Evolutionary conservation across 805 yeast genomes (phyloP), one percentile per base, ranked within the genome.

Genomic region (Priceomyces castillae): DNA sequence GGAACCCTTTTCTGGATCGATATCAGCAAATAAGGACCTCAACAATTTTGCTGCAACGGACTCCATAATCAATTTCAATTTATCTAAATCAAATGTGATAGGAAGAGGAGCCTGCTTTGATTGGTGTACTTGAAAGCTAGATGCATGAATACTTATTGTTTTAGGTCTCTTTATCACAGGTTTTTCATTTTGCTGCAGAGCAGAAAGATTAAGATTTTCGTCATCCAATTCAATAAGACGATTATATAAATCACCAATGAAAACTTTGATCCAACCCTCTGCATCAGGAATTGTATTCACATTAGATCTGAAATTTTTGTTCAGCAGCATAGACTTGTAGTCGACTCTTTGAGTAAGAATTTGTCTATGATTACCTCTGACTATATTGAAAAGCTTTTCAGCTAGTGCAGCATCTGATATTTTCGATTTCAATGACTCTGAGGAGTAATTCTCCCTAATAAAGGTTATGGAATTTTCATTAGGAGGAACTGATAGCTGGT

Each of bases 311-410:
- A 92, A 83, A 57, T 90, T 88, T 58, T 94, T 94, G 39, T 82
- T 82, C 0, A 97, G 84, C 64, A 82, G 82, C 98, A 94, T 92
- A 0, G 95, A 82, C 58, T 90, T 88, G 7, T 86, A 72, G 19
- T 81, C 80, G 0, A 81, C 76, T 37, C 85, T 71, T 10, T 77
- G 69, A 7, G 73, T 71, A 4, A 94, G 65, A 17, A 81, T 82
- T n/a, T 69, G 69, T 30, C 65, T 51, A 45, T 72, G 71, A 7
- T 70, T 62, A 0, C 98, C 98, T 23, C 90, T 67, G 0, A 83
- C 82, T 18, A 89, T 57, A 11, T 78, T 65, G 56, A 71, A 82
- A 2, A 94, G 56, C 48, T 77, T 77, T 7, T 64, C 64, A 0
- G 88, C 84, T 16, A 83, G 51, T 7, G 63, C 63, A 31, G 73